These are phyloP conservation scores for Kwoniella bestiolae DNA, from an alignment of 768 basidiomycete genomes.

Conservation along the genomic window DNA sequence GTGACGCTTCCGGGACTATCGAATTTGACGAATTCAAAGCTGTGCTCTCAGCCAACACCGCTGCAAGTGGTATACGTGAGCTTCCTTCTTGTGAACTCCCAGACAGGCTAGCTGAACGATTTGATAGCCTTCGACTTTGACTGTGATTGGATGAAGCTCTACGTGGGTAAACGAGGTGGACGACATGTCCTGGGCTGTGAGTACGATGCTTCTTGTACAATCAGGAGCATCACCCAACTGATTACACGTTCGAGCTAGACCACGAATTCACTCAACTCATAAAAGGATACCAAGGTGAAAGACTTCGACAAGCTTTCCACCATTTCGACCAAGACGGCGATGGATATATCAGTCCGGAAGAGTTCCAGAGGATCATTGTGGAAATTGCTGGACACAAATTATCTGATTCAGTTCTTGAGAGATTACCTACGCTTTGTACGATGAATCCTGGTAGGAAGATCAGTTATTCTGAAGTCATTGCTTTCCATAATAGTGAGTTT, in stretches of 20 bases:
- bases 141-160: slow-evolving; percentile 95
- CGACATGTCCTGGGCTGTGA: slow-evolving; percentile 87
- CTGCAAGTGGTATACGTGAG: slow-evolving; percentile 64
- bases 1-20: slow-evolving; percentile 89
- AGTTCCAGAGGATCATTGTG: slow-evolving; percentile 93
- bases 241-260: slow-evolving; percentile 61
- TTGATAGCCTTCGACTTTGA: slow-evolving; percentile 81
- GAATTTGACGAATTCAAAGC: slow-evolving; percentile 93
- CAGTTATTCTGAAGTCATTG: slow-evolving; percentile 93
- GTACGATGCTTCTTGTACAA: slow-evolving; percentile 49
- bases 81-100: not conserved
- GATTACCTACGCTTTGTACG: slow-evolving; percentile 88
- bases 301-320: slow-evolving; percentile 93
- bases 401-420: slow-evolving; percentile 87
- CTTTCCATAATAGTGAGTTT: slow-evolving; percentile 88
- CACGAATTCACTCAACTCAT: slow-evolving; percentile 98
- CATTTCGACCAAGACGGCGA: slow-evolving; percentile 86
- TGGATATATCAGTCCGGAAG: slow-evolving; percentile 89
- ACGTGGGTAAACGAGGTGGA: slow-evolving; percentile 90
- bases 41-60: slow-evolving; percentile 78
- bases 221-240: not conserved
- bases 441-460: slow-evolving; percentile 86
- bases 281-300: slow-evolving; percentile 98
- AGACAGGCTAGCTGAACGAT: not conserved
- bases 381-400: slow-evolving; percentile 97